Conservation (phyloP, 2,329 filamentous ascomycete species). For the Colletotrichum filicis region DNA sequence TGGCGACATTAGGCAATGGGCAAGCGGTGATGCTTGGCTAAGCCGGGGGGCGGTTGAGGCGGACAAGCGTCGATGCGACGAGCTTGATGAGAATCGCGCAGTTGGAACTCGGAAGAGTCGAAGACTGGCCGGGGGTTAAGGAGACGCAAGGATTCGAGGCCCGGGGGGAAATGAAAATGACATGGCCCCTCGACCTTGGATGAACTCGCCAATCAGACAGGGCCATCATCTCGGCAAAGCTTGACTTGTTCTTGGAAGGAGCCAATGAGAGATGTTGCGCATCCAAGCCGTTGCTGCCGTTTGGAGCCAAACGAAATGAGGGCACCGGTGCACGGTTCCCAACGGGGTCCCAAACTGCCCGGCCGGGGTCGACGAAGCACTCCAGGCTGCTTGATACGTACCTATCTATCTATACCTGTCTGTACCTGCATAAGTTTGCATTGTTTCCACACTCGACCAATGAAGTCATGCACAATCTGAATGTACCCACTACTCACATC, state of each 20-base stretch:
- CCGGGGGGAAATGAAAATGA: constrained; percentile 29
- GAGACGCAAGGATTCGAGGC: constrained; percentile 17
- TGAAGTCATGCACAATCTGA: constrained; percentile 18
- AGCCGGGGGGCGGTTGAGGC: not conserved
- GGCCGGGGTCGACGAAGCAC: not conserved
- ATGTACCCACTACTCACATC: not conserved
- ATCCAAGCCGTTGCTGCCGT: constrained; percentile 15
- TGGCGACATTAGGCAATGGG: constrained; percentile 25
- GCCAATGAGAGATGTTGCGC: constrained; percentile 27
- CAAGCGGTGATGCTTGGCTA: constrained; percentile 14
- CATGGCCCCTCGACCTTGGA: constrained; percentile 1
- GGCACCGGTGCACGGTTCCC: not conserved
- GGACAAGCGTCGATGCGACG: constrained; percentile 1
- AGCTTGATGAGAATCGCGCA: not conserved
- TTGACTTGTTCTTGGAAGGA: constrained; percentile 19
- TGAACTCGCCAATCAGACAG: constrained; percentile 30
- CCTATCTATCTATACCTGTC: not conserved
- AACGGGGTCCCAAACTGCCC: not conserved
- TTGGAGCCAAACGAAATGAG: constrained; percentile 31
- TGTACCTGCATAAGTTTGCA: constrained; percentile 35
- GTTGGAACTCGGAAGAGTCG: not conserved
- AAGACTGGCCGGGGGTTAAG: not conserved
- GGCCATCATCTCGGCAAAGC: constrained; percentile 34
- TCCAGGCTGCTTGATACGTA: not conserved
- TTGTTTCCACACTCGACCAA: constrained; percentile 5